Evolutionary conservation across 306 rosid genomes (phyloP), one percentile per base, ranked within the genome.

Genomic region (Hippophae gyantsensis): DNA sequence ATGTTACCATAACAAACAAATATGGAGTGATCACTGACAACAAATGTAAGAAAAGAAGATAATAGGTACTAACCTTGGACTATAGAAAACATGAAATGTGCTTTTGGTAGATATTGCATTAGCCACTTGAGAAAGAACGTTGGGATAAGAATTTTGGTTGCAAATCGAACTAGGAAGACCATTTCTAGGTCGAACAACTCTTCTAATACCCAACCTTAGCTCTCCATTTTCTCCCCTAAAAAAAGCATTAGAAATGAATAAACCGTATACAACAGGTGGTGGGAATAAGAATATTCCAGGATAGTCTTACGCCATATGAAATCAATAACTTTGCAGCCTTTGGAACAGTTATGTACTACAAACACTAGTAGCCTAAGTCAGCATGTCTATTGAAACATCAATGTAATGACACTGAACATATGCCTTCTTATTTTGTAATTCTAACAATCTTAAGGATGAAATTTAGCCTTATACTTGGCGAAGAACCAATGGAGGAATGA

Each of bases 191-290:
- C 98, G 80, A 64, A 75, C 84, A 67, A 92, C 85, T 78, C 95
- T 88, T 71, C 96, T 81, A 69, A 90, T 85, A 58, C 98, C 98
- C 87, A 90, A 69, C 64, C 98, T 85, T 63, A 90, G 78, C 68
- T 85, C 98, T 71, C 96, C 96, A 63, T 82, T 83, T 69, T 83
- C 96, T 71, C 98, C 98, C 86, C 98, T 90, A 61, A 69, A 72
- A 59, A 67, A 60, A 61, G 58, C 72, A 65, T 60, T 47, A 61
- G 43, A 51, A 49, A 57, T 57, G 47, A 59, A 23, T 52, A 51
- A 32, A 43, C 55, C 65, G 43, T 3, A 62, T 32, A 18, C n/a
- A 48, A 10, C 38, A 32, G 38, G 41, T 49, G 55, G n/a, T 5
- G 7, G 57, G 12, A 64, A 53, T 53, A 12, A 44, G 12, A 43